These are phyloP conservation scores for Ilyonectria sp. DNA, from an alignment of 2,329 filamentous ascomycete species.

Conservation along the genomic window DNA sequence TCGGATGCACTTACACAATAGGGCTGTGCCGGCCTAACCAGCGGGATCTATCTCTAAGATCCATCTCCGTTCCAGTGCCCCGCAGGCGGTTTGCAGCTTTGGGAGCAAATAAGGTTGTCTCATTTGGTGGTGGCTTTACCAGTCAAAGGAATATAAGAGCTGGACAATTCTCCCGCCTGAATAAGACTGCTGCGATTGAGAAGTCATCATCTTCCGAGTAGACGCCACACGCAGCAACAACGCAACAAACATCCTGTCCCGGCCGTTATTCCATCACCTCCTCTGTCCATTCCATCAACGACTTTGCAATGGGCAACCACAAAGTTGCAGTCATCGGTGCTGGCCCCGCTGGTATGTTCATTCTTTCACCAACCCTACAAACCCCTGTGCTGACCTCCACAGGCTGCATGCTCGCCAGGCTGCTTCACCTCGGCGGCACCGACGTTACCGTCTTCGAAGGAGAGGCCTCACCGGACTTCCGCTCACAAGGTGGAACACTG, in stretches of 20 bases:
- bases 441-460: slow-evolving; percentile 66
- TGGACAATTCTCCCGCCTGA: too few species aligned
- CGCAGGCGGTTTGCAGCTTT: not conserved
- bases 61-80: slow-evolving; percentile 15
- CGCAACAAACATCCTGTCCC: not conserved
- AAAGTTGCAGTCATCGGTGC: slow-evolving; percentile 49
- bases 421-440: slow-evolving; percentile 64
- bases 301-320: slow-evolving; percentile 37
- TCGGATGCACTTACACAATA: slow-evolving; percentile 15
- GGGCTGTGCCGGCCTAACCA: slow-evolving; percentile 35
- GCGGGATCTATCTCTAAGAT: slow-evolving; percentile 18
- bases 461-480: slow-evolving; percentile 59
- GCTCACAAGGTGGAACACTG: slow-evolving; percentile 67
- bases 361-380: not conserved
- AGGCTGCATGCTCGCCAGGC: slow-evolving; percentile 58
- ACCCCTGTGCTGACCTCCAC: slow-evolving; percentile 19
- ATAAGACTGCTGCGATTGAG: not conserved
- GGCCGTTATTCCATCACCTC: not conserved
- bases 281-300: not conserved
- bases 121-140: not conserved
- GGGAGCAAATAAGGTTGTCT: not conserved
- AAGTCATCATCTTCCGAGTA: not conserved
- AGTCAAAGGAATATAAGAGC: not conserved
- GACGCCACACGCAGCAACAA: not conserved
- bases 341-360: slow-evolving; percentile 46